Evolutionary conservation across 179 eudicot species (phyloP).

Genomic region (Amaranthus tricolor): DNA sequence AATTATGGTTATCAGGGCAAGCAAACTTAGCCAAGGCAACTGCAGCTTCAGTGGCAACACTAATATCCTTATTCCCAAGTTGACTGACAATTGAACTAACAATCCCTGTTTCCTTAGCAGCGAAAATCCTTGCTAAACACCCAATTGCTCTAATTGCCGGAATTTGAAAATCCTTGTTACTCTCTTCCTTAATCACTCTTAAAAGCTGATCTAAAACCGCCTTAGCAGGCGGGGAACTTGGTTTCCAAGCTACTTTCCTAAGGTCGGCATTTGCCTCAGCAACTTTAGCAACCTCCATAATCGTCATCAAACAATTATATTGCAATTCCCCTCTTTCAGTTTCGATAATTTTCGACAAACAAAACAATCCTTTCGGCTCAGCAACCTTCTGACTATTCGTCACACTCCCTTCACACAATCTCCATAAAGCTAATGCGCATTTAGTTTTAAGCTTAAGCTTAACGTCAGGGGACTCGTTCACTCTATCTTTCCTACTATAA

Average conservation of each 20-base stretch:
- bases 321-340: slow-evolving; percentile 51
- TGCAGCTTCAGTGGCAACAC: slow-evolving; percentile 57
- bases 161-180: slow-evolving; percentile 26
- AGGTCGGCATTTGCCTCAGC: slow-evolving; percentile 57
- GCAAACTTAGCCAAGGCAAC: slow-evolving; percentile 59
- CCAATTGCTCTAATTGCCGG: slow-evolving; percentile 59
- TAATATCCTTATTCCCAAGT: slow-evolving; percentile 37
- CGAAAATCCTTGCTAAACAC: slow-evolving; percentile 56
- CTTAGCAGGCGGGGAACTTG: slow-evolving; percentile 55
- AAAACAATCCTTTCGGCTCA: slow-evolving; percentile 60
- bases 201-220: slow-evolving; percentile 58
- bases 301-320: slow-evolving; percentile 51
- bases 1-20: slow-evolving; percentile 48
- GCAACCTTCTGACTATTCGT: slow-evolving; percentile 63
- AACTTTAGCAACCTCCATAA: slow-evolving; percentile 66
- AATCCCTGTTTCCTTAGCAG: slow-evolving; percentile 62
- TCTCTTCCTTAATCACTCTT: slow-evolving; percentile 56
- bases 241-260: slow-evolving; percentile 64
- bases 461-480: slow-evolving; percentile 47
- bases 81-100: slow-evolving; percentile 51
- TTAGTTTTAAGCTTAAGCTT: slow-evolving; percentile 46
- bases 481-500: slow-evolving; percentile 45
- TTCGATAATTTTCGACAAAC: slow-evolving; percentile 61
- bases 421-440: slow-evolving; percentile 60
- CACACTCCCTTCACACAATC: slow-evolving; percentile 48